Evolutionary conservation across 2,329 filamentous ascomycete genomes (phyloP), one percentile per base, ranked within the genome.

Genomic region (Dichotomopilus funicola): DNA sequence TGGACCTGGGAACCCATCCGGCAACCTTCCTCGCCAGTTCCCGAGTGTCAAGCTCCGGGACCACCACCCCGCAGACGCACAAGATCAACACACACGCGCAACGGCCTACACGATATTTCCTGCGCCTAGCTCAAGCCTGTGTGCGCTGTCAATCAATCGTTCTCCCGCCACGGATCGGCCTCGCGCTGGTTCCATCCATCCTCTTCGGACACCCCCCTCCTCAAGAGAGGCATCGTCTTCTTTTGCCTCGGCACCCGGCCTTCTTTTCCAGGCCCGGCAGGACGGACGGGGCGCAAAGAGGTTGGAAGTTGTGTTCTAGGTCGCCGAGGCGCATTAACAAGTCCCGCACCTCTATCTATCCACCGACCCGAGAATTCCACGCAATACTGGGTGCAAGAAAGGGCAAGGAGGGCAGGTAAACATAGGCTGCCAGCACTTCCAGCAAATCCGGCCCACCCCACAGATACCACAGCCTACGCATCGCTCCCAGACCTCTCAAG

Each of bases 361-460:
- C 19, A 27, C 19, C 48, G 13, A 47, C 37, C 45, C 51, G 51
- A 40, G 42, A 6, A 50, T 51, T 35, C 50, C 50, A 54, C 31
- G 13, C 49, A 58, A 53, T 53, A 54, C 56, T 46, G 51, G 45
- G 31, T 31, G 47, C 51, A 52, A 42, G 40, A 34, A 40, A 10
- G 51, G 6, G 35, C 46, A 51, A 54, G 56, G 57, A 55, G 54
- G 50, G 44, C 13, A 54, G 50, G 38, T 27, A 56, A 58, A 44
- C 40, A 60, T 46, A 60, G 59, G 59, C 56, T 57, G 44, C 42
- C 52, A 57, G 49, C 60, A 63, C 63, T 61, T 61, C 63, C 67
- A 68, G 62, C 64, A 66, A 56, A 54, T 48, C 43, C 38, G 51
- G 59, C 56, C 56, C 51, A 60, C 51, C 52, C 65, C 64, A 27